Evolutionary conservation across 78 protist species (phyloP).

Genomic region (Dictyostelium citrinum): DNA sequence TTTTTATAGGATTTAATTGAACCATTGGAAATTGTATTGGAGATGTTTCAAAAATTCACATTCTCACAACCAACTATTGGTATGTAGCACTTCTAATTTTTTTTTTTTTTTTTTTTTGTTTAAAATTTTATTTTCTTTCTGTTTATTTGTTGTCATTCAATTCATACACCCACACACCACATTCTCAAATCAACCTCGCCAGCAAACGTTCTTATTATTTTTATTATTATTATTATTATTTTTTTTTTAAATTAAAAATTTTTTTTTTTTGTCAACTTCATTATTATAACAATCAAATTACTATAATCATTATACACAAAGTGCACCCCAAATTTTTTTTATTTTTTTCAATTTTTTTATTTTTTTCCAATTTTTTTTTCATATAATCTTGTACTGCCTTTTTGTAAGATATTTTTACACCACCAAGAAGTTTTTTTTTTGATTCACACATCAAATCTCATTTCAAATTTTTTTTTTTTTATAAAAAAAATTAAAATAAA

Average conservation of each 20-base stretch:
- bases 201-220: not conserved
- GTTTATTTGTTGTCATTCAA: not conserved
- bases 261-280: not conserved
- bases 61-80: not conserved
- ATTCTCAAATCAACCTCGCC: not conserved
- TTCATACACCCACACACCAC: not conserved
- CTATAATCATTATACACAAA: not conserved
- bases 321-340: not conserved
- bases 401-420: not conserved
- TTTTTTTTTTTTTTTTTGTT: too few relatives aligned
- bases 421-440: not conserved
- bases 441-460: not conserved
- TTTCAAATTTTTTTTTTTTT: not conserved
- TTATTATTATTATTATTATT: too few relatives aligned
- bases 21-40: not conserved
- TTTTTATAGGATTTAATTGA: constrained; percentile 3
- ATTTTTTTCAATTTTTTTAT: too few relatives aligned
- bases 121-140: not conserved
- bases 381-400: not conserved
- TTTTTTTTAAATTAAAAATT: too few relatives aligned
- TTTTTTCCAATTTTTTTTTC: not conserved
- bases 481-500: too few relatives aligned
- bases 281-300: not conserved
- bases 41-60: not conserved
- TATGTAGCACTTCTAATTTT: not conserved